Conservation (phyloP, 495 filamentous ascomycete species). For the Xanthoparmelia taractica region DNA sequence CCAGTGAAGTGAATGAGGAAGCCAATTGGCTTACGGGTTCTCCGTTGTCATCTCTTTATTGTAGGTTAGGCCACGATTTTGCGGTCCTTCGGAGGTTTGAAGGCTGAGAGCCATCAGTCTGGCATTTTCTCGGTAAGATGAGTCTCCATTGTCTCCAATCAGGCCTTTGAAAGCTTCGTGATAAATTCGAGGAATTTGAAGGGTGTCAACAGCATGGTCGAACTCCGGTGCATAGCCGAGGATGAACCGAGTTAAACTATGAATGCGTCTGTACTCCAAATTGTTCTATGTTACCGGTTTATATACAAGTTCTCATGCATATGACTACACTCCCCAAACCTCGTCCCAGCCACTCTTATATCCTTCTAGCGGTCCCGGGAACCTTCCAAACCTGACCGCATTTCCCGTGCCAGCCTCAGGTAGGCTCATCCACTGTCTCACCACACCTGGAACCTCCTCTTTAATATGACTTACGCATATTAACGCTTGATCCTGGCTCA, state of each 20-base stretch:
- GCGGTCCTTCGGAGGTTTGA: not conserved
- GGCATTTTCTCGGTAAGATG: not conserved
- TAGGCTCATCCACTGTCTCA: conserved; percentile 73
- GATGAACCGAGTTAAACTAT: not conserved
- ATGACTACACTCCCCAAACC: conserved; percentile 46
- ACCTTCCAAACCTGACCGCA: conserved; percentile 49
- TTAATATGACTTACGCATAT: conserved; percentile 82
- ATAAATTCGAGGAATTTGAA: not conserved
- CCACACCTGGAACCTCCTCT: conserved; percentile 76
- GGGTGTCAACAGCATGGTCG: not conserved
- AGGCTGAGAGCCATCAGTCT: not conserved
- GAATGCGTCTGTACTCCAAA: not conserved
- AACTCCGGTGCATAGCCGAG: not conserved
- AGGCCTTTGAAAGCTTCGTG: not conserved
- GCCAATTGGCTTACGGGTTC: not conserved
- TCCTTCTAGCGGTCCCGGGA: conserved; percentile 48
- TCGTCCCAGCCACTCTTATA: conserved; percentile 48
- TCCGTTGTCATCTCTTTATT: not conserved
- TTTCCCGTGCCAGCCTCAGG: conserved; percentile 53
- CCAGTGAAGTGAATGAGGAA: not conserved
- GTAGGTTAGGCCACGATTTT: not conserved
- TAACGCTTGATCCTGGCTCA: conserved; percentile 64
- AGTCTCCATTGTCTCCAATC: not conserved
- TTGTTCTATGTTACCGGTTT: not conserved
- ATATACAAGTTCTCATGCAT: not conserved